Base-by-base conservation (phyloP, 805 yeast genomes). In the Monosporozyma aerobia region DNA sequence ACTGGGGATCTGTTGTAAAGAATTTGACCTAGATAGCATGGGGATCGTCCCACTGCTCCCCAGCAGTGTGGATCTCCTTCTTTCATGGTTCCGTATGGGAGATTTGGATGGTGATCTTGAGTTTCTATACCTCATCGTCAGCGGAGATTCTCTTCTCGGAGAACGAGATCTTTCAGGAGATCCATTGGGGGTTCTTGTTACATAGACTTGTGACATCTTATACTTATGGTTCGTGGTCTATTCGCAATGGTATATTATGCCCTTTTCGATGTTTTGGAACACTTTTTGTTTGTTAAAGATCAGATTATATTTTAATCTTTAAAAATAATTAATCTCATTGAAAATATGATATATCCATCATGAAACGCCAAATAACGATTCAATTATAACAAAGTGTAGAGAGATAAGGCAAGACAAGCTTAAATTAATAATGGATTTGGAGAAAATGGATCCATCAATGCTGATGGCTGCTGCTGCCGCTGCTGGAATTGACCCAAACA, bases 391-490 rank as follows among this genome's bases (percentile, higher is more conserved):
- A 45, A 22, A 45, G 19, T 19, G 19, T 19, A 19, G 19, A 19
- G 13, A 16, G 19, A 37, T 8, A 37, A 37, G n/a, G n/a, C 19
- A 37, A 37, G 19, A 19, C 41, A 6, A 32, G 35, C 14, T 11
- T 7, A 11, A 32, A 32, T 9, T 8, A 22, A 39, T 9, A 16
- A 39, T 39, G 43, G 11, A 39, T 16, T 39, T 39, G 10, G 25
- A 39, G 19, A 23, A 23, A 10, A 45, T 45, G 48, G 40, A 45
- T 19, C 40, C 35, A 19, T 32, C 48, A 3, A 45, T 45, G 48
- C 5, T 45, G 11, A 27, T 45, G 40, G 48, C 48, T 10, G 48
- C 48, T 11, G 29, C 39, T 29, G 47, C 47, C 10, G 48, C 48
- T 32, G 27, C 35, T 2, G 39, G 40, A 45, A 32, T 32, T 19